Evolutionary conservation across 352 stramenopile genomes (phyloP).

Genomic region (Phytophthora quininea): DNA sequence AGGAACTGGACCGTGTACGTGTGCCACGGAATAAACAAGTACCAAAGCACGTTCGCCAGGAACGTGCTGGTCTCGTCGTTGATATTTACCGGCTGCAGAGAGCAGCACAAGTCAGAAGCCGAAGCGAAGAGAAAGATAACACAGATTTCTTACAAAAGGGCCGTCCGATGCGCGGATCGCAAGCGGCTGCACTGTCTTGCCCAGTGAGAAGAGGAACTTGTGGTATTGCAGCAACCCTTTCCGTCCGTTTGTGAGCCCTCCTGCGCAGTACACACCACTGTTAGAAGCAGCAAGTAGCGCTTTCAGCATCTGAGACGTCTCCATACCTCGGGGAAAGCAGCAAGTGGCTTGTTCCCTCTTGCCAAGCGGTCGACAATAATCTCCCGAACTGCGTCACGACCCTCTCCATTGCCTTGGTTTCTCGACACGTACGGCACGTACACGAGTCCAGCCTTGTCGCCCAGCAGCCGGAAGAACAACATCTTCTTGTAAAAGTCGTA

Average conservation of each 20-base stretch:
- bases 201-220: slow-evolving; percentile 81
- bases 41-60: slow-evolving; percentile 76
- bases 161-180: slow-evolving; percentile 67
- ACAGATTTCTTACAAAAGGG: slow-evolving; percentile 68
- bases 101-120: slow-evolving; percentile 2
- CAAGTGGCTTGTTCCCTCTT: slow-evolving; percentile 58
- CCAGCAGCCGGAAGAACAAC: slow-evolving; percentile 69
- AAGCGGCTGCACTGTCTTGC: slow-evolving; percentile 64
- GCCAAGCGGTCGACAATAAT: slow-evolving; percentile 68
- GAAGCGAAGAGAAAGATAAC: neutral
- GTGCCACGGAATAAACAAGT: slow-evolving; percentile 74
- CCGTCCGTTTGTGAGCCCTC: slow-evolving; percentile 67
- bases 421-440: slow-evolving; percentile 76
- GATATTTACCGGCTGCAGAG: slow-evolving; percentile 69
- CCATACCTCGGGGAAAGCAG: slow-evolving; percentile 63
- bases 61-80: slow-evolving; percentile 84
- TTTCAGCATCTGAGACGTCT: too few species aligned
- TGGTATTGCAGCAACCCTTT: slow-evolving; percentile 77
- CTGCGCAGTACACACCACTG: slow-evolving; percentile 24
- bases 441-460: slow-evolving; percentile 65
- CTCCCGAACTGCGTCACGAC: slow-evolving; percentile 57
- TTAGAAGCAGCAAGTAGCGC: too few species aligned
- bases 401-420: slow-evolving; percentile 52
- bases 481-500: slow-evolving; percentile 89
- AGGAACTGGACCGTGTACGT: slow-evolving; percentile 69